Percentiles rank a stretch among this genome's conserved stretches.
Conservation (phyloP, 345 rosid species). For the Microthlaspi erraticum region DNA sequence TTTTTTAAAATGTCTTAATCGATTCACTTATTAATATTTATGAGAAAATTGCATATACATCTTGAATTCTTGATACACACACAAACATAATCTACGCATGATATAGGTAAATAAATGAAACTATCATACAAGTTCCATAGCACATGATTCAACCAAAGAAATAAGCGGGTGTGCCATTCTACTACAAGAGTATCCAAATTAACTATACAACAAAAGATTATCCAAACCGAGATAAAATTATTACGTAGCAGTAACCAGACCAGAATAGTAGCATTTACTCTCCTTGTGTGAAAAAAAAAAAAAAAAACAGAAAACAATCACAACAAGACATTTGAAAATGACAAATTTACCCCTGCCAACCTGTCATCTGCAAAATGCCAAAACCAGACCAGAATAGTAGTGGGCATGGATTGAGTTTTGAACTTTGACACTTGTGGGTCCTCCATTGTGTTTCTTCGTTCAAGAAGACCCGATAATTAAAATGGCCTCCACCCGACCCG, state of each 20-base stretch:
- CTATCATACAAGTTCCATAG: neutral
- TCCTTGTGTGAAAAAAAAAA: conserved; percentile 1
- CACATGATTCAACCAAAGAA: neutral
- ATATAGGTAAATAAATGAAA: neutral
- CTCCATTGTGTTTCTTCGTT: conserved; percentile 36
- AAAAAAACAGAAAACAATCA: neutral
- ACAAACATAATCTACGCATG: no score
- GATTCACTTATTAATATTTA: neutral
- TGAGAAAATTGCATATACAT: neutral
- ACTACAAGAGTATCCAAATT: conserved; percentile 17
- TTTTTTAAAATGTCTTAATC: neutral
- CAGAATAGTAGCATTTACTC: no score
- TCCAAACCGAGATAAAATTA: conserved; percentile 5
- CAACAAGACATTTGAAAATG: neutral
- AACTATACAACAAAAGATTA: no score
- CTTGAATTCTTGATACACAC: neutral
- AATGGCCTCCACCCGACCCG: conserved; percentile 13
- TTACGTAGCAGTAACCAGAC: no score
- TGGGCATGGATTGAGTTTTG: conserved; percentile 32
- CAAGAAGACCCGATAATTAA: conserved; percentile 38
- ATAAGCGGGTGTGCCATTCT: conserved; percentile 15
- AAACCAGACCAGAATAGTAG: conserved; percentile 27
- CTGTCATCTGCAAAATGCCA: conserved; percentile 42
- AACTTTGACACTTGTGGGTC: conserved; percentile 37
- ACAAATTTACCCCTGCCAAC: conserved; percentile 34